A percentile compares a stretch with the other conserved stretches of the same genome.
phyloP scores from a whole-genome alignment of 2,329 filamentous ascomycete species.

The Nemania abortiva region DNA sequence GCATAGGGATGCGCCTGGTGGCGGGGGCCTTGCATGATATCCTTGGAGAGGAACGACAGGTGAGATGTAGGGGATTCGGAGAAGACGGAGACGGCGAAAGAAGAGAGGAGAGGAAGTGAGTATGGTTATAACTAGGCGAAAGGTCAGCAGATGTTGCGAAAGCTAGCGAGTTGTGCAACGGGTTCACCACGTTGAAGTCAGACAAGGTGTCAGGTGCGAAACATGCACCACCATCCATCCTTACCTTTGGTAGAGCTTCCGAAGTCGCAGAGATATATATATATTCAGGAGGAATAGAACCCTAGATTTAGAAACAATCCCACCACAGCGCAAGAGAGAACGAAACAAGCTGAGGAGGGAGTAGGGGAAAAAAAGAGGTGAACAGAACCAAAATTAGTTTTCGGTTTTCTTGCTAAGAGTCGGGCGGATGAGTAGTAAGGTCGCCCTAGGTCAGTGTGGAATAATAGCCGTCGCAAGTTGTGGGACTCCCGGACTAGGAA shows the following conservation, averaged over 20 bases:
- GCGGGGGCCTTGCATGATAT: conserved; percentile 15
- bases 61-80: conserved; percentile 6
- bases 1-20: conserved; percentile 1
- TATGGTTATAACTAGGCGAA: conserved; percentile 8
- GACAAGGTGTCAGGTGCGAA: conserved; percentile 40
- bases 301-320: background rate
- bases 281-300: background rate
- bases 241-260: conserved; percentile 13
- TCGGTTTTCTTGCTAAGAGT: conserved; percentile 32
- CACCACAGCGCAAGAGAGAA: background rate
- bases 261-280: background rate
- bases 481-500: conserved; percentile 41
- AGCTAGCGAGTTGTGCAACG: conserved; percentile 27
- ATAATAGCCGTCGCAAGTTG: conserved; percentile 43
- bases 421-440: conserved; percentile 28
- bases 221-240: conserved; percentile 28
- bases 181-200: conserved; percentile 33
- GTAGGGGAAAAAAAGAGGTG: conserved; percentile 21
- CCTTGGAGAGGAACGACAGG: conserved; percentile 6
- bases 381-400: conserved; percentile 29
- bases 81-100: conserved; percentile 3
- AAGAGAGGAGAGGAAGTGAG: conserved; percentile 15
- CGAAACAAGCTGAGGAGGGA: background rate
- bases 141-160: conserved; percentile 34
- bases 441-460: conserved; percentile 24